A percentile compares a stretch with the other conserved stretches of the same genome.
Conservation (phyloP, 2,329 filamentous ascomycete genomes). For the Penicillium sp. region DNA sequence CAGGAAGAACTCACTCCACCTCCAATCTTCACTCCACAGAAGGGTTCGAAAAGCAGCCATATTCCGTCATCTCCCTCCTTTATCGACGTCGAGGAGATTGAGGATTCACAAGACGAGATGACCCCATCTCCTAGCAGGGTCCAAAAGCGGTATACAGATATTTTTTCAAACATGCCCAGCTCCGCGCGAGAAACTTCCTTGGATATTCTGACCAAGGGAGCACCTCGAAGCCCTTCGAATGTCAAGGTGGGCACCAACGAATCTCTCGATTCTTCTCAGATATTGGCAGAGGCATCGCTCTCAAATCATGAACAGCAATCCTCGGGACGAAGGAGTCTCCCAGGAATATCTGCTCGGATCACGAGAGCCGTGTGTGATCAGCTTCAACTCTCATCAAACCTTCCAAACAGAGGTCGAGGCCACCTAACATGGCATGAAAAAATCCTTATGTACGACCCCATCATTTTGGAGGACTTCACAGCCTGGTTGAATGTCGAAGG, state of each 20-base stretch:
- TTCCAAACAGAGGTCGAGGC: constrained; percentile 34
- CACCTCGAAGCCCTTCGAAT: constrained; percentile 10
- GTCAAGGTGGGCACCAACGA: no score
- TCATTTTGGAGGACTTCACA: constrained; percentile 79
- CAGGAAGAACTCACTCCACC: neutral
- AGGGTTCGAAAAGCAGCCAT: neutral
- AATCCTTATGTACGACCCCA: constrained; percentile 87
- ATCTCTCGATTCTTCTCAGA: neutral
- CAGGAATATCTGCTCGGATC: constrained; percentile 44
- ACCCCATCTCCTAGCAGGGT: constrained; percentile 27
- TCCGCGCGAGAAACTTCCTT: constrained; percentile 5
- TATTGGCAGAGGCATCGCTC: neutral
- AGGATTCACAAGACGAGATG: constrained; percentile 35
- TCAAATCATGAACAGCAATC: neutral
- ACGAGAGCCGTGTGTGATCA: constrained; percentile 45
- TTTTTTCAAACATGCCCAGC: constrained; percentile 5
- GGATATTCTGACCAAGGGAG: constrained; percentile 11
- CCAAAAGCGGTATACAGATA: constrained; percentile 16
- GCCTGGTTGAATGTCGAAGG: constrained; percentile 72
- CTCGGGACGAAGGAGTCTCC: constrained; percentile 21
- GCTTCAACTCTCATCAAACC: constrained; percentile 20
- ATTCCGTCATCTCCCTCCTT: constrained; percentile 13
- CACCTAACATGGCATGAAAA: constrained; percentile 76
- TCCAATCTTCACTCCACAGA: neutral
- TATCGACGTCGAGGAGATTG: constrained; percentile 33